Evolutionary conservation across 2,329 filamentous ascomycete genomes (phyloP).

Genomic region (Aureobasidium namibiae): DNA sequence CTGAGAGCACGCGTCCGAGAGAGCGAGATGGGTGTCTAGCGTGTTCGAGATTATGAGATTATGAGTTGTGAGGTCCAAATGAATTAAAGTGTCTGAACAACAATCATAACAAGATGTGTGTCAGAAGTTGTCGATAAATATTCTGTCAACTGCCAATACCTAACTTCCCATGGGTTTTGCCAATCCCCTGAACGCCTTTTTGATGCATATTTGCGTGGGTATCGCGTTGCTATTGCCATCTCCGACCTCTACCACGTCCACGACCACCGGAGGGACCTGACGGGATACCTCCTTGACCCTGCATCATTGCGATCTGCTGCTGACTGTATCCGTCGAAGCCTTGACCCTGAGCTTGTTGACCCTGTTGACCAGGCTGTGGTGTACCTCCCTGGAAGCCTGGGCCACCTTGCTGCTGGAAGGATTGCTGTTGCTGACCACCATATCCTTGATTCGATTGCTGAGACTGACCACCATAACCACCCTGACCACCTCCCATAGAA

Average conservation of each 20-base stretch:
- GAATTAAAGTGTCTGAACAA: no score
- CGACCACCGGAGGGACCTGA: constrained; percentile 18
- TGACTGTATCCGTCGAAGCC: constrained; percentile 25
- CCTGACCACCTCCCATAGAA: constrained; percentile 20
- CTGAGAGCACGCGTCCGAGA: no score
- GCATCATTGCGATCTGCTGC: constrained; percentile 30
- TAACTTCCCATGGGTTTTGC: not conserved
- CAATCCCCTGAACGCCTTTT: not conserved
- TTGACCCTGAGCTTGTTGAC: constrained; percentile 22
- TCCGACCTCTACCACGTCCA: constrained; percentile 22
- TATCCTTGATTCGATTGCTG: constrained; percentile 17
- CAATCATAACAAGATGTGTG: not conserved
- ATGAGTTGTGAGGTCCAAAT: no score
- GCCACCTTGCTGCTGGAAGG: constrained; percentile 15
- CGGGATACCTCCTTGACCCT: constrained; percentile 18
- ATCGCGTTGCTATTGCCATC: constrained; percentile 13
- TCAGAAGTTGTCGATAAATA: not conserved
- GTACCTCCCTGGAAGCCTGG: constrained; percentile 15
- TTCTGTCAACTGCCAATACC: not conserved
- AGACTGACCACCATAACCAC: constrained; percentile 14
- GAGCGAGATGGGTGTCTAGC: no score
- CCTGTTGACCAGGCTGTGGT: constrained; percentile 19
- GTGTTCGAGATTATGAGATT: no score
- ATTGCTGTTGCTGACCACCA: constrained; percentile 16
- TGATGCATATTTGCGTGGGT: not conserved